Conservation (phyloP, 1,284 basidiomycete species). For the Puccinia hordei region DNA sequence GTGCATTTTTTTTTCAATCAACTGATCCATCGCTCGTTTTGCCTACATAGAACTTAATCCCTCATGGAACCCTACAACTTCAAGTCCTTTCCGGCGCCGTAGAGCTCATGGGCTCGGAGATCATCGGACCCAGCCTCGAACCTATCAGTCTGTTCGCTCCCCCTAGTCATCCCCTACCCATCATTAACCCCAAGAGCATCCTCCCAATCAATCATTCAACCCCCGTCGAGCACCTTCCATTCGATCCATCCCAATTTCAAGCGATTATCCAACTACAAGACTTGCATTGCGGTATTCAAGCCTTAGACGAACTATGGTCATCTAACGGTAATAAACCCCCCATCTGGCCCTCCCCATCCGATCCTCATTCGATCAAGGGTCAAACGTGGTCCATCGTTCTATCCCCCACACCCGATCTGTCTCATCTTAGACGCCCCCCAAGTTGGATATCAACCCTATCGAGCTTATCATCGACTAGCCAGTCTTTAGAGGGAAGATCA, state of each 20-base stretch:
- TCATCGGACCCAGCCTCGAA: neutral
- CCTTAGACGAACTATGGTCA: conserved; percentile 34
- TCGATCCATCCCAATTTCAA: conserved; percentile 21
- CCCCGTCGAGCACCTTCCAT: neutral
- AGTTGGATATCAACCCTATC: conserved; percentile 17
- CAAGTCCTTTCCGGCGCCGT: neutral
- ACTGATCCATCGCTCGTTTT: neutral
- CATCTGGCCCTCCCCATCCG: conserved; percentile 21
- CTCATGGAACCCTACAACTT: conserved; percentile 8
- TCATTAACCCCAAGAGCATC: conserved; percentile 17
- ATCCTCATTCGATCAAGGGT: neutral
- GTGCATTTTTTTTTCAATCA: neutral
- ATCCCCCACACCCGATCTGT: conserved; percentile 23
- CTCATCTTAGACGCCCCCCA: neutral
- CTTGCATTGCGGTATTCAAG: conserved; percentile 29
- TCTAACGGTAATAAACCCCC: conserved; percentile 19
- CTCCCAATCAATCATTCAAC: neutral
- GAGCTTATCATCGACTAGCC: neutral
- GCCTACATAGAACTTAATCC: neutral
- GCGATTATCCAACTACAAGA: conserved; percentile 35
- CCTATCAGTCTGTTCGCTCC: conserved; percentile 40
- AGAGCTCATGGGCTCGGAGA: neutral
- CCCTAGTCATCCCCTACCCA: conserved; percentile 34
- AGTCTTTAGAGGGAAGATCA: neutral
- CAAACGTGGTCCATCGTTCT: conserved; percentile 35